Base-by-base conservation (phyloP, 1,139 yeast species). In the Yamadazyma membranifaciens region DNA sequence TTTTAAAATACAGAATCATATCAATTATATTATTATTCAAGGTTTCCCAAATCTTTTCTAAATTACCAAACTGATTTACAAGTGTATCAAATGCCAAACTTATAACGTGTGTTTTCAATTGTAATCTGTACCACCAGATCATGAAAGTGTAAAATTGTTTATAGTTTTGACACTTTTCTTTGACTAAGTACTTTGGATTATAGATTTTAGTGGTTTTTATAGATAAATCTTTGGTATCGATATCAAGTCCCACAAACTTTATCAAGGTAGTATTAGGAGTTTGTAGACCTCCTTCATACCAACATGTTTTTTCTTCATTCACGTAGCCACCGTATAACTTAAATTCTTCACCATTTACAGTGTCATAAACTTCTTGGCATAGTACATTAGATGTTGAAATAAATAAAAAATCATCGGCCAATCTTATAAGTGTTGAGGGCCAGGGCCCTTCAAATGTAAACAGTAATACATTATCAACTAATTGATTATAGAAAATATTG, bases 371-470 rank as follows among this genome's bases (percentile, higher is more conserved):
- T 26, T 47, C 36, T 3, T 49, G 31, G 36, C 64, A 62, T 3
- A 52, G 49, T 1, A 46, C 43, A 22, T 47, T 33, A 20, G 49
- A 50, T 2, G 81, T 67, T 0, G 95, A 73, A 0, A 91, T 60
- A 17, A 87, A 67, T 30, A 92, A 56, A 54, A 92, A 92, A 57
- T 92, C 98, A 60, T 92, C 98, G 0, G 89, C 95, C 24, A 87
- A 62, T 41, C 97, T 64, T 9, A 88, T 48, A 0, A 88, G 57
- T 2, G 74, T 46, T 3, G 77, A 65, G 1, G 66, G 56, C 0
- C 47, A 32, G 7, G 39, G 44, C 1, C 54, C 41, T 0, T 52
- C 45, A 2, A 64, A 40, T 9, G 40, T 32, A 45, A 69, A 70
- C 2, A 51, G 46, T n/a, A 75, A 64, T 30, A 68, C 54, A 6